Conservation (phyloP, 306 rosid genomes). For the Trichosanthes cucumerina region DNA sequence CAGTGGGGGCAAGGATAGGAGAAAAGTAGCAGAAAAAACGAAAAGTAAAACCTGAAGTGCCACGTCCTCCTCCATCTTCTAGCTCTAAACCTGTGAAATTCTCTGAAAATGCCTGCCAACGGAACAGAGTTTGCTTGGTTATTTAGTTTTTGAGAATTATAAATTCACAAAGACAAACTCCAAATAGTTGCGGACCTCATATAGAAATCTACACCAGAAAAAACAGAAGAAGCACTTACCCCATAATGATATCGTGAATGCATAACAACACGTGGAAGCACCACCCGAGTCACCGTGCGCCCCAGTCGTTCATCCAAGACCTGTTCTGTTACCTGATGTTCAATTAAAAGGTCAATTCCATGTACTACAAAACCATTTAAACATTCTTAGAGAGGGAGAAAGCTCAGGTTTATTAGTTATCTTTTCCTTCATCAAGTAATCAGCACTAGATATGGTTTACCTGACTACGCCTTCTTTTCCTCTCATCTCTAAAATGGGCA, state of each 20-base stretch:
- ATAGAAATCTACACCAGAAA: neutral
- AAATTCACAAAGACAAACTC: neutral
- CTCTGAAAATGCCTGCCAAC: conserved; percentile 71
- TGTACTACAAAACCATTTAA: neutral
- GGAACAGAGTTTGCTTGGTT: conserved; percentile 7
- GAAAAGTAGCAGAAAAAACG: neutral
- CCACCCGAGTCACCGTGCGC: conserved; percentile 79
- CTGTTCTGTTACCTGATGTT: conserved; percentile 71
- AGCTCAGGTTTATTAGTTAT: neutral
- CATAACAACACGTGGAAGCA: conserved; percentile 98
- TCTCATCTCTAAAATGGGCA: conserved; percentile 94
- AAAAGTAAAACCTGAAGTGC: conserved; percentile 70
- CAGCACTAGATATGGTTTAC: conserved; percentile 27
- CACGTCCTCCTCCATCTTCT: conserved; percentile 99
- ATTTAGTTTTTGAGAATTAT: neutral
- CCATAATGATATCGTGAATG: conserved; percentile 87
- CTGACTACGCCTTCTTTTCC: conserved; percentile 80
- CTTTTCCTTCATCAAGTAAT: neutral
- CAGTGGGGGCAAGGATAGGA: neutral
- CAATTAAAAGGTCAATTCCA: neutral
- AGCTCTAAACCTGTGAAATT: conserved; percentile 93
- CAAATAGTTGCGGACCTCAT: neutral
- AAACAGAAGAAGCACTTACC: conserved; percentile 31
- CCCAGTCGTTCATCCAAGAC: conserved; percentile 91
- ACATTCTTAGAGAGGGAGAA: neutral